Percentiles rank a stretch among this genome's conserved stretches.
phyloP scores from a whole-genome alignment of 2,329 filamentous ascomycete species.

The Penicillium sp. region DNA sequence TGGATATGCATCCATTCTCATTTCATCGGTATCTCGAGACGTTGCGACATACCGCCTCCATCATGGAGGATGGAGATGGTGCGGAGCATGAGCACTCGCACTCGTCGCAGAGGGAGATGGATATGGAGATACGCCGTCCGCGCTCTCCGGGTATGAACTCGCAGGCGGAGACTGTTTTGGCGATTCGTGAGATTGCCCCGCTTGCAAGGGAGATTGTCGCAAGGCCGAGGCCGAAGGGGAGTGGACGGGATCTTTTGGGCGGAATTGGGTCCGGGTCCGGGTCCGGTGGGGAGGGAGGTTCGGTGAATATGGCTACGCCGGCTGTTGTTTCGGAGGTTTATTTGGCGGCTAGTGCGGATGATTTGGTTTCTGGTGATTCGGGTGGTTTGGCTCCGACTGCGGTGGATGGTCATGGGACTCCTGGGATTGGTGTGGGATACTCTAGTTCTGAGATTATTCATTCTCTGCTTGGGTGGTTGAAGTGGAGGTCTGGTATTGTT shows the following conservation, averaged over 20 bases:
- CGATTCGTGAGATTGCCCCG: slow-evolving; percentile 7
- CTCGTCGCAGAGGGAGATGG: slow-evolving; percentile 11
- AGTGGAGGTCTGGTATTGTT: slow-evolving; percentile 23
- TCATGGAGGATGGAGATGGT: slow-evolving; percentile 12
- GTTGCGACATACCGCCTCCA: slow-evolving; percentile 25
- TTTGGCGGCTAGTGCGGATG: slow-evolving; percentile 36
- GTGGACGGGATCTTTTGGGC: slow-evolving; percentile 32
- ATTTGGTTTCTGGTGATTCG: neutral
- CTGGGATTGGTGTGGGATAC: slow-evolving; percentile 14
- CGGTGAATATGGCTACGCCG: slow-evolving; percentile 32
- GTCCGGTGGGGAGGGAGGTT: slow-evolving; percentile 10
- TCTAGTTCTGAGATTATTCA: slow-evolving; percentile 28
- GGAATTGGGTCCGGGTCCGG: no score
- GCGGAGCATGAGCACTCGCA: slow-evolving; percentile 5
- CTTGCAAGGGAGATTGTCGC: slow-evolving; percentile 30
- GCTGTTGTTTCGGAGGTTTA: slow-evolving; percentile 41
- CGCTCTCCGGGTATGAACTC: slow-evolving; percentile 3
- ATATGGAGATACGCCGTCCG: no score
- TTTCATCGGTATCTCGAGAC: slow-evolving; percentile 40
- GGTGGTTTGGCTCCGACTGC: neutral
- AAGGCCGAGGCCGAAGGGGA: slow-evolving; percentile 25
- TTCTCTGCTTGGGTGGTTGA: slow-evolving; percentile 37
- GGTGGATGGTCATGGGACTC: neutral
- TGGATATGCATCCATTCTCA: slow-evolving; percentile 34
- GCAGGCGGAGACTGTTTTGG: neutral